Evolutionary conservation across 2,329 filamentous ascomycete genomes (phyloP).

Genomic region (Scytalidium lignicola): DNA sequence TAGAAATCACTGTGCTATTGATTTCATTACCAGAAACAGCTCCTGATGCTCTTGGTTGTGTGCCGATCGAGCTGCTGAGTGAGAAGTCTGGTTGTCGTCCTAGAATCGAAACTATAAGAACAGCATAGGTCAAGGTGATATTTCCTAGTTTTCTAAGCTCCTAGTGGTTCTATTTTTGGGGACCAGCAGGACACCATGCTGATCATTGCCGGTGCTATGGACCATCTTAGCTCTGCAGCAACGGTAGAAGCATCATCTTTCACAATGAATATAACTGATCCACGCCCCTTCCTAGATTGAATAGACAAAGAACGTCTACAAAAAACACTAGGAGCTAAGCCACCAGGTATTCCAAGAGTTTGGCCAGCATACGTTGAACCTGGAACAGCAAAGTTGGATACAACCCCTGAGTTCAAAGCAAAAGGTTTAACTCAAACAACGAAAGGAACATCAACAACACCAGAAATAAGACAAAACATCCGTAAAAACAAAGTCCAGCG

Average conservation of each 20-base stretch:
- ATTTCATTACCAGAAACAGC: no score
- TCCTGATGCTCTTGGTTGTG: conserved; percentile 37
- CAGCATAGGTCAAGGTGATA: conserved; percentile 36
- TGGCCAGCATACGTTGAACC: conserved; percentile 10
- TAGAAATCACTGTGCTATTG: no score
- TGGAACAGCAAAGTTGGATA: neutral
- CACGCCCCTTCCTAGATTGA: conserved; percentile 27
- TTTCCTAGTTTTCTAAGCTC: neutral
- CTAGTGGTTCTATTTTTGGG: neutral
- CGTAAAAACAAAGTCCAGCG: conserved; percentile 32
- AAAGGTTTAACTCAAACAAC: neutral
- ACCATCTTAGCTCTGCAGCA: conserved; percentile 39
- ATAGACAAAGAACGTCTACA: conserved; percentile 7
- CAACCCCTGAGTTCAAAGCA: no score
- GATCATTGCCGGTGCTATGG: conserved; percentile 32
- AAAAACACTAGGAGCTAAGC: neutral
- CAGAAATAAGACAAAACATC: conserved; percentile 1
- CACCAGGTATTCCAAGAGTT: neutral
- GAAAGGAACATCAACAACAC: neutral
- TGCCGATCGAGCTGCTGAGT: conserved; percentile 34
- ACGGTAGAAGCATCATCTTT: conserved; percentile 43
- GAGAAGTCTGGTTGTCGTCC: conserved; percentile 39
- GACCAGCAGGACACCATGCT: neutral
- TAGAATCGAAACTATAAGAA: conserved; percentile 44
- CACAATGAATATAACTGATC: conserved; percentile 37